A percentile compares a stretch with the other conserved stretches of the same genome.
phyloP scores from a whole-genome alignment of 73 alveolate genomes.

The Effrenium voratum region DNA sequence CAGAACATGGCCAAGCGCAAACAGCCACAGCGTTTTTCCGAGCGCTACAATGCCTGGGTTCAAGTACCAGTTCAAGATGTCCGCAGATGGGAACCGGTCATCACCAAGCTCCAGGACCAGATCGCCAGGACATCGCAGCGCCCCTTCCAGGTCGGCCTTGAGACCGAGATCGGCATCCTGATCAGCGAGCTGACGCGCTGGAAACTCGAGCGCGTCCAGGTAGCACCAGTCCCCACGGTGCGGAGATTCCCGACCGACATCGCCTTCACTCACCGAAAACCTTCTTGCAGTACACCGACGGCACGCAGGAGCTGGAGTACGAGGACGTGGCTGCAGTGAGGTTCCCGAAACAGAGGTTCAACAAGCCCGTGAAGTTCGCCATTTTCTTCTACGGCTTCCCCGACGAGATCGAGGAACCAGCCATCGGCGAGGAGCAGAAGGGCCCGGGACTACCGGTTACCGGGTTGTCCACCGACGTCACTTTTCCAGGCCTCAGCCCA shows the following conservation, averaged over 20 bases:
- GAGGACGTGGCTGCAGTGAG: not conserved
- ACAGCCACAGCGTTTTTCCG: no score
- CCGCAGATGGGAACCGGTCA: not conserved
- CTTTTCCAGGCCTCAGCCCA: not conserved
- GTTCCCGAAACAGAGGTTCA: not conserved
- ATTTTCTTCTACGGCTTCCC: not conserved
- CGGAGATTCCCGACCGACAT: not conserved
- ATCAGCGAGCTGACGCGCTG: not conserved
- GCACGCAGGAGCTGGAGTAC: not conserved
- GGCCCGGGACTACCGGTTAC: not conserved
- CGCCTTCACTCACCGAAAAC: not conserved
- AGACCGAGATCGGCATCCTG: not conserved
- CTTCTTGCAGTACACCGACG: not conserved
- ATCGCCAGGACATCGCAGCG: not conserved
- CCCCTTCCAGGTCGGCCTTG: not conserved
- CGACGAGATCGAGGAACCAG: not conserved
- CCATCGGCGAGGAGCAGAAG: not conserved
- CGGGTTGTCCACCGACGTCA: not conserved
- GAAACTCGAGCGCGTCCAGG: not conserved
- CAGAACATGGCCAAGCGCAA: not conserved
- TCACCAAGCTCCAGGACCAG: not conserved
- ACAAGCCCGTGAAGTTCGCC: not conserved
- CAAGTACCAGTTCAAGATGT: not conserved
- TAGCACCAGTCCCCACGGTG: not conserved
- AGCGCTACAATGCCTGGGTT: not conserved